These are phyloP conservation scores for Stipa capillata DNA, from an alignment of 176 grass and related monocot species.

Conservation along the genomic window DNA sequence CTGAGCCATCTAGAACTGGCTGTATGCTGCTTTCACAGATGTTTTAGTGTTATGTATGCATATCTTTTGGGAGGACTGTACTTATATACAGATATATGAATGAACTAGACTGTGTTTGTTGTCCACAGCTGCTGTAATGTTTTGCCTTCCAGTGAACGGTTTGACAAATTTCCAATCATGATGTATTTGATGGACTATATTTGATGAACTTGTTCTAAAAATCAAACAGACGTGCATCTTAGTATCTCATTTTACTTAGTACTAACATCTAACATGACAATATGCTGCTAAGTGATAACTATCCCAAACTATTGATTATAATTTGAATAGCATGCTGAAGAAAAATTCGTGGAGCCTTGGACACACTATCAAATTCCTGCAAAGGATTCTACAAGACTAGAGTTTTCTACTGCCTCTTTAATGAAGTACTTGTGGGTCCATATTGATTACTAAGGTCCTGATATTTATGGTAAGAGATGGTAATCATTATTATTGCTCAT, in stretches of 20 bases:
- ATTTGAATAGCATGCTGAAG: too few species aligned
- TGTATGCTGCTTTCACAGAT: too few species aligned
- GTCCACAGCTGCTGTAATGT: background rate
- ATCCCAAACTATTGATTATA: too few species aligned
- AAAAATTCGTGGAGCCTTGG: background rate
- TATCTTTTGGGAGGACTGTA: background rate
- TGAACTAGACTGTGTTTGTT: background rate
- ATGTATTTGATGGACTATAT: background rate
- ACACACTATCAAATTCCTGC: background rate
- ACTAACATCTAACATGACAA: too few species aligned
- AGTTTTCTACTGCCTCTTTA: background rate
- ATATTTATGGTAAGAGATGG: conserved; percentile 10
- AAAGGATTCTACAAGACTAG: background rate
- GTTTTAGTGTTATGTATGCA: background rate
- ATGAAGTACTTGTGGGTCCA: background rate
- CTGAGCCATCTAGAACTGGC: too few species aligned
- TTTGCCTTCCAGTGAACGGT: background rate
- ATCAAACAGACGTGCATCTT: too few species aligned
- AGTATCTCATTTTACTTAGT: background rate
- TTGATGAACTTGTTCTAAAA: too few species aligned
- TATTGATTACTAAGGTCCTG: background rate
- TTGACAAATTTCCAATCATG: background rate
- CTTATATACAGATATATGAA: background rate
- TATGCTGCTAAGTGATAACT: too few species aligned
- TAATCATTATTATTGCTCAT: background rate